phyloP scores from a whole-genome alignment of 805 yeast species.

The Clavispora santaluciae region DNA sequence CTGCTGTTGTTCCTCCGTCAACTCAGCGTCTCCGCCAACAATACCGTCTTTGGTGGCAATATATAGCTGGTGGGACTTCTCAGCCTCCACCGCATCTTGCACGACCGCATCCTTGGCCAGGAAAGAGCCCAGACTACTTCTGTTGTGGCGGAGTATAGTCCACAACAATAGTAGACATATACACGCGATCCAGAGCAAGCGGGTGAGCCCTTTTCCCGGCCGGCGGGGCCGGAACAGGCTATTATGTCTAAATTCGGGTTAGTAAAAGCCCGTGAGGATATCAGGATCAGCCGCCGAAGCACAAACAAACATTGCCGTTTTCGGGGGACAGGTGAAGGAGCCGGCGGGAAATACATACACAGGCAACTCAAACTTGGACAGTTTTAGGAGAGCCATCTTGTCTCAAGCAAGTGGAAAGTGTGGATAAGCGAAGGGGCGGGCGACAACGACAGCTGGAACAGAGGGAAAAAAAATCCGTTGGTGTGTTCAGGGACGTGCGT shows the following conservation, averaged over 20 bases:
- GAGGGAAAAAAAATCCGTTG: not conserved
- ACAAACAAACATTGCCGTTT: no score
- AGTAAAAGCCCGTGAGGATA: not conserved
- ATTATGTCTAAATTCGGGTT: not conserved
- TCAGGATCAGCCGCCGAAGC: not conserved
- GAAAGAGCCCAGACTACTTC: not conserved
- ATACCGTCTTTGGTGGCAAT: slow-evolving; percentile 31
- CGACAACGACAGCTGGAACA: not conserved
- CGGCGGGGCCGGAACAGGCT: not conserved
- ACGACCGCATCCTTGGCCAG: not conserved
- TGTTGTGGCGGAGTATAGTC: not conserved
- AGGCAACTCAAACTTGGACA: slow-evolving; percentile 43
- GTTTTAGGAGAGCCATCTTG: slow-evolving; percentile 10
- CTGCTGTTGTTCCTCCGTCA: slow-evolving; percentile 17
- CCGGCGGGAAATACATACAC: slow-evolving; percentile 22
- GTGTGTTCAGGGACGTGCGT: not conserved
- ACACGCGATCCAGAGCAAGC: slow-evolving; percentile 5
- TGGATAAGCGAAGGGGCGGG: not conserved
- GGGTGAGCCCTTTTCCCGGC: not conserved
- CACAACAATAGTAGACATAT: slow-evolving; percentile 10
- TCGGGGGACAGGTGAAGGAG: no score
- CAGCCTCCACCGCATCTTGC: not conserved
- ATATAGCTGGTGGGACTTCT: slow-evolving; percentile 21
- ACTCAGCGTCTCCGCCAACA: not conserved
- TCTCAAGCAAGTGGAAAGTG: not conserved